Base-by-base conservation (phyloP, 805 yeast genomes). In the Geotrichum ghanense region DNA sequence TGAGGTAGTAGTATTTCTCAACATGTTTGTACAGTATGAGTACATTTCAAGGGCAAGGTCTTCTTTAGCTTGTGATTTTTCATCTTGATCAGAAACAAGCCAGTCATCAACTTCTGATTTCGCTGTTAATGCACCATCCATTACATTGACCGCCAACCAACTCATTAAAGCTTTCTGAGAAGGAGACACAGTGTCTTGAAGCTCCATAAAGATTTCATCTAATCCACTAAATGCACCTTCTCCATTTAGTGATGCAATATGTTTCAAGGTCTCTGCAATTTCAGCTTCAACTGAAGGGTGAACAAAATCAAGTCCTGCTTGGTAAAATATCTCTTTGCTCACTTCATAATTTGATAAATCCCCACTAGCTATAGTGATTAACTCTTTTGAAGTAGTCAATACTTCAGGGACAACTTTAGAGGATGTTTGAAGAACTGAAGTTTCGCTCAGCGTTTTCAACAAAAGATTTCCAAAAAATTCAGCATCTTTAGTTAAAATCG, bases 391-490 rank as follows among this genome's bases (percentile, higher is more conserved):
- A 31, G 12, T 31, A 31, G 37, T 19, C 12, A 31, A 19, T 5
- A 31, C 17, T 31, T 31, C 37, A 6, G 37, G 37, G 7, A n/a
- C 7, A 12, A 31, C 16, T 31, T 12, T 31, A n/a, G 10, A 6
- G 14, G 37, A 31, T n/a, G 14, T 5, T 19, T 31, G 12, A 6
- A 31, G 19, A 10, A 19, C 4, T 6, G 16, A 12, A 5, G 10
- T 45, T 41, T 51, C 53, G 48, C 25, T 42, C 46, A 20, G 26
- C 41, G 43, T 25, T 44, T 34, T 20, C 40, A 44, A 19, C 17
- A 22, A 22, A 49, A 22, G 20, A 43, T 12, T 21, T 41, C 20
- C 4, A 24, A 22, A 22, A 47, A 46, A 9, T 16, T 19, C 14
- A 27, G 43, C 12, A 31, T 31, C 37, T 31, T 31, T n/a, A 21